phyloP scores from a whole-genome alignment of 495 filamentous ascomycete species.

The Aspergillus asperescens region DNA sequence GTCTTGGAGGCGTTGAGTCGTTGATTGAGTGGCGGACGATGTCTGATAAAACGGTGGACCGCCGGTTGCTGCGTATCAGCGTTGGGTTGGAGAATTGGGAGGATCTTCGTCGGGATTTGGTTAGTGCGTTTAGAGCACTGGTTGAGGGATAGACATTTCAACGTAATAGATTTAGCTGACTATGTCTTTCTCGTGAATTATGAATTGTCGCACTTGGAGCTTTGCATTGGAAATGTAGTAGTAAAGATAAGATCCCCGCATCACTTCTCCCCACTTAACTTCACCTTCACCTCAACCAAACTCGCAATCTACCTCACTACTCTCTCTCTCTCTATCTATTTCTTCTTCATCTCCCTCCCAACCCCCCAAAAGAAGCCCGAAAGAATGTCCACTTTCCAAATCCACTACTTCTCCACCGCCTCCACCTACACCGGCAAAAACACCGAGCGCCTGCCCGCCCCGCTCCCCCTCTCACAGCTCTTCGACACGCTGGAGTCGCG shows the following conservation, averaged over 20 bases:
- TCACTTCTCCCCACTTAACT: neutral
- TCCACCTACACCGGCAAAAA: constrained; percentile 66
- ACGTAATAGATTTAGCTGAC: neutral
- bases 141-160: constrained; percentile 13
- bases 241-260: neutral
- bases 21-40: constrained; percentile 70
- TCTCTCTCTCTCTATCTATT: neutral
- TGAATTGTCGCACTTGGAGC: too few species aligned
- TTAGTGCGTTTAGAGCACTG: constrained; percentile 53
- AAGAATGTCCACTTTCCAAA: constrained; percentile 49
- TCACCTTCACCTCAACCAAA: neutral
- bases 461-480: constrained; percentile 59
- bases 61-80: constrained; percentile 70
- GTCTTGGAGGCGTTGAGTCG: constrained; percentile 88
- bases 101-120: constrained; percentile 73
- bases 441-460: constrained; percentile 67
- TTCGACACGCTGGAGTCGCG: constrained; percentile 67
- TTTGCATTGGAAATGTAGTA: neutral
- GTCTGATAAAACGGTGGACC: constrained; percentile 71
- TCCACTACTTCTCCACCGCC: constrained; percentile 84
- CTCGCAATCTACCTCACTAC: neutral
- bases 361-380: neutral
- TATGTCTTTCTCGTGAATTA: too few species aligned
- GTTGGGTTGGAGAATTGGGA: constrained; percentile 83
- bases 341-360: neutral